Evolutionary conservation across 1,284 basidiomycete species (phyloP).

Genomic region (Malassezia sympodialis): DNA sequence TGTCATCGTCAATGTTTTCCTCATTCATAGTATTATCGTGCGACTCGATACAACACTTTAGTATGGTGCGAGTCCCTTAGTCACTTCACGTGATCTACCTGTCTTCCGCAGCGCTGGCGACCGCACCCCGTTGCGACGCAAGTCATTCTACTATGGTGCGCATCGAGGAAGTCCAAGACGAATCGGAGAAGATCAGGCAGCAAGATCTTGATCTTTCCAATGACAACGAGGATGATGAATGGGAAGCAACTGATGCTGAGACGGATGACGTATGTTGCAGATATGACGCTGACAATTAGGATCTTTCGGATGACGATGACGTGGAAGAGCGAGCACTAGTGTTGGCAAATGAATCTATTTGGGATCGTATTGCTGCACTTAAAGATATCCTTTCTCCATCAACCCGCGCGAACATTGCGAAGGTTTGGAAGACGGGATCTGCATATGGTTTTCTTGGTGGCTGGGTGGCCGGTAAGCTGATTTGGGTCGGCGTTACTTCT

Average conservation of each 20-base stretch:
- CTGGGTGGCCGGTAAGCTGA: slow-evolving; percentile 70
- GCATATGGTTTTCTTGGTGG: slow-evolving; percentile 56
- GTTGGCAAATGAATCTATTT: slow-evolving; percentile 59
- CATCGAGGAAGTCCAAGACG: slow-evolving; percentile 23
- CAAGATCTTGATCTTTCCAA: neutral
- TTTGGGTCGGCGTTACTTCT: slow-evolving; percentile 89
- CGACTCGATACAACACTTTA: neutral
- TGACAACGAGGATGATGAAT: slow-evolving; percentile 12
- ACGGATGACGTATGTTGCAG: slow-evolving; percentile 12
- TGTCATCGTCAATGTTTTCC: slow-evolving; percentile 5
- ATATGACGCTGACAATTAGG: slow-evolving; percentile 13
- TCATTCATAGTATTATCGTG: neutral
- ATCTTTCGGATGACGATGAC: slow-evolving; percentile 29
- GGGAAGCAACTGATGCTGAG: slow-evolving; percentile 12
- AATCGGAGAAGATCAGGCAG: slow-evolving; percentile 13
- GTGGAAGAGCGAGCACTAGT: slow-evolving; percentile 36
- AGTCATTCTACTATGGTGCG: slow-evolving; percentile 12
- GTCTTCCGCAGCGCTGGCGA: slow-evolving; percentile 5
- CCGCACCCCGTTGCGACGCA: neutral
- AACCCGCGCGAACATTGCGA: slow-evolving; percentile 66
- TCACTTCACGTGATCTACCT: slow-evolving; percentile 1
- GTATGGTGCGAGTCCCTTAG: neutral
- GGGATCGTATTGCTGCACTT: slow-evolving; percentile 78
- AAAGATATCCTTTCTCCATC: slow-evolving; percentile 88
- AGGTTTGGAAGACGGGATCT: slow-evolving; percentile 58